These are phyloP conservation scores for Cyberlindnera petersonii DNA, from an alignment of 805 yeast species.

Conservation along the genomic window DNA sequence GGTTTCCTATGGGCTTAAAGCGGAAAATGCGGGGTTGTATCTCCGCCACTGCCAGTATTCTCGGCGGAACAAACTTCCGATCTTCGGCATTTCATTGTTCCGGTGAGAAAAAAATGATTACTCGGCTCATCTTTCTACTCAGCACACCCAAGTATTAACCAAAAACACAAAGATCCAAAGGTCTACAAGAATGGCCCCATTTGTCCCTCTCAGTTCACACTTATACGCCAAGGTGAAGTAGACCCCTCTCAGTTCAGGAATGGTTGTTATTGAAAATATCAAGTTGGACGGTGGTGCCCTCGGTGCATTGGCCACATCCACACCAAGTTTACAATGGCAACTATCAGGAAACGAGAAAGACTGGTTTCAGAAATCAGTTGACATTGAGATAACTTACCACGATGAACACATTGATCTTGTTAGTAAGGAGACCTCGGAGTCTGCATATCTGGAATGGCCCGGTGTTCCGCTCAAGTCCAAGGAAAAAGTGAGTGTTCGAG, in stretches of 20 bases:
- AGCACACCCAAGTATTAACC: too few species aligned
- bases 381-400: constrained; percentile 5
- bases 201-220: background rate
- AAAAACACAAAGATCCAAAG: too few species aligned
- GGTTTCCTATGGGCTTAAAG: too few species aligned
- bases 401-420: background rate
- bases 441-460: constrained; percentile 13
- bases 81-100: too few species aligned
- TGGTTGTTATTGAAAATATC: constrained; percentile 10
- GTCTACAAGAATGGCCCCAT: too few species aligned
- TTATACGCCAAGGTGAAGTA: background rate
- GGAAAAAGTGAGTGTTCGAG: constrained; percentile 4
- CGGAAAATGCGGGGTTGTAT: too few species aligned
- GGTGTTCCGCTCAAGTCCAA: constrained; percentile 11
- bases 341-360: constrained; percentile 12
- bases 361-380: constrained; percentile 14
- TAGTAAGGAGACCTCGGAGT: background rate
- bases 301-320: constrained; percentile 10
- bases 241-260: background rate
- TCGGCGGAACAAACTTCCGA: too few species aligned
- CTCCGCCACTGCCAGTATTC: too few species aligned
- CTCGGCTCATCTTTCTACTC: too few species aligned
- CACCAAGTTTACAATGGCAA: constrained; percentile 13
- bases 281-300: constrained; percentile 13
- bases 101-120: too few species aligned